Evolutionary conservation across 192 early-diverging fungal species (phyloP).

Genomic region (Coemansia sp.): DNA sequence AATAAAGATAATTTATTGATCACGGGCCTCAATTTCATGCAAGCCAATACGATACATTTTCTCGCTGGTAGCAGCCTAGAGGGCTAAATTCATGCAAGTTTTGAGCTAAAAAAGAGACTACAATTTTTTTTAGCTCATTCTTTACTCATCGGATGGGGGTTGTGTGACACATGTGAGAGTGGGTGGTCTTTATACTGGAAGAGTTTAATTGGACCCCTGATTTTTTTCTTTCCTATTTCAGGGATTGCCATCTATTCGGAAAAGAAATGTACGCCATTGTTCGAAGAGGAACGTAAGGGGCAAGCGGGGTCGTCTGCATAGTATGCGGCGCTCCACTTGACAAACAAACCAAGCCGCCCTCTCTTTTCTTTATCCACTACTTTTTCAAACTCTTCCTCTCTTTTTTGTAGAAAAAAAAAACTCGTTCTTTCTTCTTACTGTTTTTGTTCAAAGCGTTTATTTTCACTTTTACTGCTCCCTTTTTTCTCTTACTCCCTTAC

Average conservation of each 20-base stretch:
- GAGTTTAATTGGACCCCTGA: background rate
- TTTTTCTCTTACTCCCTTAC: background rate
- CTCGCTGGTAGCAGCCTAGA: too few species aligned
- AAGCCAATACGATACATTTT: background rate
- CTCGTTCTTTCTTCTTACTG: background rate
- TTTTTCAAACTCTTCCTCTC: background rate
- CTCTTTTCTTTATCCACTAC: background rate
- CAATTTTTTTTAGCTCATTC: background rate
- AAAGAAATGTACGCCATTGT: background rate
- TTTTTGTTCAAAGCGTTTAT: conserved; percentile 9
- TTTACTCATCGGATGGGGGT: background rate
- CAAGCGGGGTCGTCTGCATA: background rate
- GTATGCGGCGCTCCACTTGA: background rate
- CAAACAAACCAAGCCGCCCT: background rate
- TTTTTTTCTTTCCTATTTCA: too few species aligned
- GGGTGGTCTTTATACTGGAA: background rate
- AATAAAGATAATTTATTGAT: too few species aligned
- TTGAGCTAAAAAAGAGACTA: background rate
- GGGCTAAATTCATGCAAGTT: background rate
- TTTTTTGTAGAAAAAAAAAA: background rate
- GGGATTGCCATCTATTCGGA: background rate
- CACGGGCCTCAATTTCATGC: conserved; percentile 4
- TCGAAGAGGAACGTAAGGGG: background rate
- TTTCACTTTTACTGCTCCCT: background rate
- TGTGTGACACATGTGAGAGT: background rate